A percentile compares a stretch with the other conserved stretches of the same genome.
phyloP scores from a whole-genome alignment of 1,284 basidiomycete species.

The Ustilago hordei region DNA sequence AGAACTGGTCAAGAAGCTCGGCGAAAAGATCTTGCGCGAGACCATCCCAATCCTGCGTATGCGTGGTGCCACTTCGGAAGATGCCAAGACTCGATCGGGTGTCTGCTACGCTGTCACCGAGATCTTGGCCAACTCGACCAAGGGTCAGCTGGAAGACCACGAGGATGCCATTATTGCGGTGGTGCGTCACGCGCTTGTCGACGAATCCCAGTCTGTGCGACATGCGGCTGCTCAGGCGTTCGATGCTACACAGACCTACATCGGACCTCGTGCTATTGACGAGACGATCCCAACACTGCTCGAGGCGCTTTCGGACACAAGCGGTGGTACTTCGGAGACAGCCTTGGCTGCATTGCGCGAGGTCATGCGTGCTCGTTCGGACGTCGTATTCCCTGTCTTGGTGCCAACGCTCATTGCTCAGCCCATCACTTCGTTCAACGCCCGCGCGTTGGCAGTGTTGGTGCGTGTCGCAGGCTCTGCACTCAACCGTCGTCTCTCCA shows the following conservation, averaged over 20 bases:
- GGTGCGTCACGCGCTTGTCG: conserved; percentile 85
- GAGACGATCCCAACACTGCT: conserved; percentile 95
- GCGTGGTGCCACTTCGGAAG: conserved; percentile 76
- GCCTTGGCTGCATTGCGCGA: conserved; percentile 89
- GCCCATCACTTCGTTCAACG: conserved; percentile 95
- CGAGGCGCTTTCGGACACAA: conserved; percentile 77
- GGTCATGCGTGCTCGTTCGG: conserved; percentile 73
- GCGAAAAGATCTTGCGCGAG: conserved; percentile 89
- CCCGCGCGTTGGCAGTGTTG: conserved; percentile 87
- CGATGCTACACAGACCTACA: conserved; percentile 88
- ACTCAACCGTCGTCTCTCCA: conserved; percentile 74
- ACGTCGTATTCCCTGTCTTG: conserved; percentile 95
- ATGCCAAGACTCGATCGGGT: conserved; percentile 83
- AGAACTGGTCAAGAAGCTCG: conserved; percentile 94
- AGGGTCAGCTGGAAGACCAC: conserved; percentile 86
- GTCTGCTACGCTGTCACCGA: conserved; percentile 89
- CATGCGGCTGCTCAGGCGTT: conserved; percentile 93
- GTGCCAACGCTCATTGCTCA: conserved; percentile 90
- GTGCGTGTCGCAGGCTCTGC: conserved; percentile 93
- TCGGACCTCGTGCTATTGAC: conserved; percentile 92
- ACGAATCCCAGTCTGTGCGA: conserved; percentile 87
- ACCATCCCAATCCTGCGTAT: conserved; percentile 82
- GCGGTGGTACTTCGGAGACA: conserved; percentile 85
- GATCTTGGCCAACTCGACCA: conserved; percentile 88
- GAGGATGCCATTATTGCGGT: conserved; percentile 86